Evolutionary conservation across 2,329 filamentous ascomycete species (phyloP).

Genomic region (Dactylellina drechsleri): DNA sequence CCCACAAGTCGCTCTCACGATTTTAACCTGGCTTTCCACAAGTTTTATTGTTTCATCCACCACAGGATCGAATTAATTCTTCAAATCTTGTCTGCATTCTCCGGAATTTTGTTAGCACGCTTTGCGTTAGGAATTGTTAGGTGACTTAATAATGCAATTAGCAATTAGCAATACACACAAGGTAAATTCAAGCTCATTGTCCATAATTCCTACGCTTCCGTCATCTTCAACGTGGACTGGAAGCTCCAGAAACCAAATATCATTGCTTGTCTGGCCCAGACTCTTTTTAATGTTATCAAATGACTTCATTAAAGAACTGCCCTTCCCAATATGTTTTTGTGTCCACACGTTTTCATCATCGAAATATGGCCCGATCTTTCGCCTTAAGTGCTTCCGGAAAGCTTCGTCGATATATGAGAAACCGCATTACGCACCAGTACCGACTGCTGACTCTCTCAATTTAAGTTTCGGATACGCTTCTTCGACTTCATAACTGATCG

Average conservation of each 20-base stretch:
- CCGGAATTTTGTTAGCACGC: not conserved
- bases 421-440: conserved; percentile 56
- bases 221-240: conserved; percentile 27
- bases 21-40: conserved; percentile 30
- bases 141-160: too few relatives aligned
- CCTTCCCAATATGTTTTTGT: conserved; percentile 29
- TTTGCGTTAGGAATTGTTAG: not conserved
- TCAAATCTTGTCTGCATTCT: conserved; percentile 39
- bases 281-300: conserved; percentile 45
- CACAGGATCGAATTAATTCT: conserved; percentile 51
- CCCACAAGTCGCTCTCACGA: not conserved
- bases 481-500: conserved; percentile 55
- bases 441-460: conserved; percentile 56
- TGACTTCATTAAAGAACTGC: conserved; percentile 46
- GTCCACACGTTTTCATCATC: conserved; percentile 26
- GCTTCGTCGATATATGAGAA: conserved; percentile 56
- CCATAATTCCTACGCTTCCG: conserved; percentile 11
- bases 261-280: conserved; percentile 24
- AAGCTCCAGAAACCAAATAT: conserved; percentile 43
- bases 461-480: conserved; percentile 39
- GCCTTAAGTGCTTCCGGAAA: conserved; percentile 25
- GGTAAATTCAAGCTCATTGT: conserved; percentile 33
- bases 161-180: not conserved
- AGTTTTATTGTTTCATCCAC: conserved; percentile 50
- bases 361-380: conserved; percentile 40